phyloP scores from a whole-genome alignment of 805 yeast genomes.

The Candida pini region DNA sequence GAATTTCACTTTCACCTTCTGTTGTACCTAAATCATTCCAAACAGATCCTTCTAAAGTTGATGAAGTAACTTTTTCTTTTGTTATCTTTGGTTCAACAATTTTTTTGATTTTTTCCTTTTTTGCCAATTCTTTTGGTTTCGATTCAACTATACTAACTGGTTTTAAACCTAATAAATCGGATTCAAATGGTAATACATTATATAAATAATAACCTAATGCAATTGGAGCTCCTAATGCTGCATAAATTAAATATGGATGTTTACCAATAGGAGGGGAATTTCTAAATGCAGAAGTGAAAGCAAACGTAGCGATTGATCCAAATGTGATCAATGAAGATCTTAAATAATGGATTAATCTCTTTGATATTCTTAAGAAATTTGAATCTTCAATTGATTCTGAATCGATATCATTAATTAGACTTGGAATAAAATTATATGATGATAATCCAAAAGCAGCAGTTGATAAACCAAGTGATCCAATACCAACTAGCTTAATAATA shows the following conservation, averaged over 20 bases:
- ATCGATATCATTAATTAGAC: constrained; percentile 10
- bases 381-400: constrained; percentile 9
- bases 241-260: constrained; percentile 71
- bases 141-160: constrained; percentile 5
- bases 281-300: constrained; percentile 51
- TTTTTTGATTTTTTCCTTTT: constrained; percentile 18
- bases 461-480: constrained; percentile 62
- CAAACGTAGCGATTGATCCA: constrained; percentile 43
- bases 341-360: constrained; percentile 12
- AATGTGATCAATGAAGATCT: constrained; percentile 28
- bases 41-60: constrained; percentile 41
- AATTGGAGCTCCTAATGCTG: constrained; percentile 49
- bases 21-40: constrained; percentile 36
- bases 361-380: constrained; percentile 10
- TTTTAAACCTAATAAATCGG: constrained; percentile 17
- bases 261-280: constrained; percentile 49
- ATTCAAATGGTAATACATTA: constrained; percentile 23
- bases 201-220: constrained; percentile 29
- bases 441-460: constrained; percentile 41
- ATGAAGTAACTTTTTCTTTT: constrained; percentile 19
- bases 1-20: constrained; percentile 12
- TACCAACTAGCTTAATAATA: constrained; percentile 57
- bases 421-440: constrained; percentile 16
- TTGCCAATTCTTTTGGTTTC: constrained; percentile 14
- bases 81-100: constrained; percentile 12